Evolutionary conservation across 1,284 basidiomycete species (phyloP).

Genomic region (Ustilago cynodontis): DNA sequence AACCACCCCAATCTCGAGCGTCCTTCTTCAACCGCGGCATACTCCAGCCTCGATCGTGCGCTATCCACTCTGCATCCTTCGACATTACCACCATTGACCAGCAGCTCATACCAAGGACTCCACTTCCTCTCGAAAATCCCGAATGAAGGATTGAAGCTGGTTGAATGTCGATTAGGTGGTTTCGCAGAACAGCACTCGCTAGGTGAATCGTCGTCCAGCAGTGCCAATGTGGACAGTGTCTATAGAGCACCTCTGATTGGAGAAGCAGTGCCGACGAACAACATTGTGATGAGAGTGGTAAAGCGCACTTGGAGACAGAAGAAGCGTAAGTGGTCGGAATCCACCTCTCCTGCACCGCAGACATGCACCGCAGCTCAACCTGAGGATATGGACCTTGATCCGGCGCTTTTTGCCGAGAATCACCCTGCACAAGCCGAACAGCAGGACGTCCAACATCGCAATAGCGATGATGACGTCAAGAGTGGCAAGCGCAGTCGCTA

Average conservation of each 20-base stretch:
- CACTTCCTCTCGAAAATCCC: slow-evolving; percentile 47
- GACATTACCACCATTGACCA: slow-evolving; percentile 36
- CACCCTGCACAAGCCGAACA: neutral
- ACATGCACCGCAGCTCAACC: neutral
- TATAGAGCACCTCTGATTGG: slow-evolving; percentile 50
- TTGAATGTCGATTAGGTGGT: slow-evolving; percentile 59
- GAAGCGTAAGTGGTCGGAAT: slow-evolving; percentile 25
- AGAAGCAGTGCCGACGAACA: slow-evolving; percentile 44
- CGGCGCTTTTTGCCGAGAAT: slow-evolving; percentile 16
- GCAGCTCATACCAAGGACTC: slow-evolving; percentile 51
- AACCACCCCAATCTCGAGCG: neutral
- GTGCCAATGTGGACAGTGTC: slow-evolving; percentile 14
- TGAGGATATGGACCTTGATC: slow-evolving; percentile 21
- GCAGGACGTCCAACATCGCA: neutral
- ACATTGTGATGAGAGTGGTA: slow-evolving; percentile 50
- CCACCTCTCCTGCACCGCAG: neutral
- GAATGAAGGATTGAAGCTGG: slow-evolving; percentile 29
- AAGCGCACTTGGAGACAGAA: slow-evolving; percentile 56
- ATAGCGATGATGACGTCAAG: neutral
- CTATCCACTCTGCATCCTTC: slow-evolving; percentile 54
- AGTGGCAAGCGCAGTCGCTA: slow-evolving; percentile 14
- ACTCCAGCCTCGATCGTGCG: slow-evolving; percentile 48
- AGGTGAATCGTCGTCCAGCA: neutral
- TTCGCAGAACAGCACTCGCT: neutral
- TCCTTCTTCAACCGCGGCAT: neutral